These are phyloP conservation scores for Trichoderma polysporum DNA, from an alignment of 2,329 filamentous ascomycete genomes.

Conservation along the genomic window DNA sequence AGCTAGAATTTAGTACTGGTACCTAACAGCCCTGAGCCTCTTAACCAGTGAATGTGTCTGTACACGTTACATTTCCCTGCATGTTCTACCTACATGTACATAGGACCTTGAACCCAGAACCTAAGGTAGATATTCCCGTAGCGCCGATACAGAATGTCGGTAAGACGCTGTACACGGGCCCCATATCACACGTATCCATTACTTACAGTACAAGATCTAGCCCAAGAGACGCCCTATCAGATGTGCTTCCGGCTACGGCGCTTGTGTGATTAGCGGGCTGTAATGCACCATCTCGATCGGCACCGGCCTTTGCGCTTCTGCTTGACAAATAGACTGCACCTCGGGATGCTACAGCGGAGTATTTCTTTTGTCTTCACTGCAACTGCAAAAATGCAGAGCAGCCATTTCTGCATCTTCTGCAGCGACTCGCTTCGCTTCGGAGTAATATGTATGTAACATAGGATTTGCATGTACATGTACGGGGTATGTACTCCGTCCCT, in stretches of 20 bases:
- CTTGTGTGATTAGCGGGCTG: constrained; percentile 16
- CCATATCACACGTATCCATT: not conserved
- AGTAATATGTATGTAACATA: not conserved
- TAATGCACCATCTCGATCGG: constrained; percentile 14
- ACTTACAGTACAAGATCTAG: not conserved
- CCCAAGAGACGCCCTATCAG: not conserved
- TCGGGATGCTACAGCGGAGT: not conserved
- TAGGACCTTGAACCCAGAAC: not conserved
- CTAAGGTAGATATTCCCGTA: not conserved
- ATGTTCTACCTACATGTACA: no score
- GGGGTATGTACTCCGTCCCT: no score
- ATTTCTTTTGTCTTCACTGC: not conserved
- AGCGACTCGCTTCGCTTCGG: not conserved
- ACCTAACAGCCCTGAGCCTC: not conserved
- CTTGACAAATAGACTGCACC: not conserved
- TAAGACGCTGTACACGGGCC: not conserved
- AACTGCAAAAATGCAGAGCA: not conserved
- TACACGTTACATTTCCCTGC: no score
- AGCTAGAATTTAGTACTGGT: not conserved
- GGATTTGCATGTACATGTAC: no score
- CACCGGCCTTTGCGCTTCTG: not conserved
- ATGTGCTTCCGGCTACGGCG: not conserved
- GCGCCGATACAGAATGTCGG: not conserved
- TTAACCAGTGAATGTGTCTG: no score
- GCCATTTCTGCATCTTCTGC: not conserved